Evolutionary conservation across 805 yeast species (phyloP), one percentile per base, ranked within the genome.

Genomic region (Starmerella bombicola): DNA sequence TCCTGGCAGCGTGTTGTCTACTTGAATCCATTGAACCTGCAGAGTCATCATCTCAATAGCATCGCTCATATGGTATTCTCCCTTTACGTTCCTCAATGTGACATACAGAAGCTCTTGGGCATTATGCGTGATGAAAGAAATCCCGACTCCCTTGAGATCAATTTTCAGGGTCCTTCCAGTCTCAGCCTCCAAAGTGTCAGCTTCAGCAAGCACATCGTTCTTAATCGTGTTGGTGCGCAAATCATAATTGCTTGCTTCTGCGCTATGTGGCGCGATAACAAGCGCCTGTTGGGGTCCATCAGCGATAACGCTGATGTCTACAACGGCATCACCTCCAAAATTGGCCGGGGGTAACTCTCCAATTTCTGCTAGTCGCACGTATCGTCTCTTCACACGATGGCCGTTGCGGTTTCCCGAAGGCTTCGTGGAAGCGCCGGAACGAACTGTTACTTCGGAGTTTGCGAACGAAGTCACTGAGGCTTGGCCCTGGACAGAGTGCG

Each of bases 271-370:
- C 1, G 93, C 72, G 3, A 91, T 78, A 4, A 84, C 79, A 48
- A 91, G 69, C 0, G 94, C 78, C 60, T 84, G 95, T 1, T 86
- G 76, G 0, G 95, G 94, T 0, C 97, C 98, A 64, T 91, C 97
- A 0, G 96, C 97, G 31, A 84, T 78, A 15, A 91, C 96, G 55
- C 85, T 83, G 52, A 93, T 64, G 52, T 85, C 96, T 22, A 84
- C 86, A 2, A 67, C 64, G 1, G 84, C 79, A 7, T 44, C 49
- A 15, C 35, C 15, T 16, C 49, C 53, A 26, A 88, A 56, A 50
- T 81, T 72, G 74, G 88, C 81, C 0, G 97, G 97, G 45, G 78
- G 76, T 46, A 85, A 65, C 45, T 79, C 79, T 19, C 99, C 99
- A 52, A 91, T 88, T 58, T 91, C 97, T 0, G 94, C 91, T 38